Base-by-base conservation (phyloP, 208 protist species). In the Leishmania tarentolae region DNA sequence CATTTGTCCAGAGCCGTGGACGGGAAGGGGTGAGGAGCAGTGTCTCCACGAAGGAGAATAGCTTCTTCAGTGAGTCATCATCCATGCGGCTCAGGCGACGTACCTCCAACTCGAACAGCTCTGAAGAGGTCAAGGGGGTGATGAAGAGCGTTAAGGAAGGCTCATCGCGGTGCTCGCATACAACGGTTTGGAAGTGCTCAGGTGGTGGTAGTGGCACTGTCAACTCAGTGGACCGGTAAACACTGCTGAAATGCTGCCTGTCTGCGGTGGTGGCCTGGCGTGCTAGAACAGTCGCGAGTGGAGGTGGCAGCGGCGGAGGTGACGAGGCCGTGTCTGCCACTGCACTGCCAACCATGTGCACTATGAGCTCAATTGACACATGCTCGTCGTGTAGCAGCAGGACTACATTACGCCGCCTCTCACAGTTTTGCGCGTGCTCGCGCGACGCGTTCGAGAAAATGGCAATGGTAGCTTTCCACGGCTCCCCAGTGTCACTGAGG, bases 41-140 rank as follows among this genome's bases (percentile, higher is more conserved):
- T 7, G 63, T 50, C 61, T 80, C 81, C 3, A 89, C n/a, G n/a
- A 78, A 82, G 21, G 73, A 68, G 40, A 83, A 78, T 31, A 94
- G 88, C 37, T 72, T 37, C 31, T 70, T 42, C 11, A 83, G 80
- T 40, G 76, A 66, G 4, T 57, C 47, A 9, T 80, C 65, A 24
- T 52, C 52, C 28, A 90, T 46, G 59, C 59, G 59, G 57, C 63
- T n/a, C 57, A 85, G 28, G 42, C 53, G 83, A 24, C 80, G 88
- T 63, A 94, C 77, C 83, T 94, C 91, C 85, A 94, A 50, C 59
- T 94, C 91, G 74, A 90, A 91, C 2, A 89, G 19, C 5, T 89
- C 77, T 53, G 52, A 35, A 0, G 65, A 52, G 2, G 66, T 69
- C 28, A 15, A 7, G 9, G 63, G 61, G 17, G 82, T 28, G 81